Evolutionary conservation across 2,329 filamentous ascomycete genomes (phyloP).

Genomic region (Tolypocladium tropicale): DNA sequence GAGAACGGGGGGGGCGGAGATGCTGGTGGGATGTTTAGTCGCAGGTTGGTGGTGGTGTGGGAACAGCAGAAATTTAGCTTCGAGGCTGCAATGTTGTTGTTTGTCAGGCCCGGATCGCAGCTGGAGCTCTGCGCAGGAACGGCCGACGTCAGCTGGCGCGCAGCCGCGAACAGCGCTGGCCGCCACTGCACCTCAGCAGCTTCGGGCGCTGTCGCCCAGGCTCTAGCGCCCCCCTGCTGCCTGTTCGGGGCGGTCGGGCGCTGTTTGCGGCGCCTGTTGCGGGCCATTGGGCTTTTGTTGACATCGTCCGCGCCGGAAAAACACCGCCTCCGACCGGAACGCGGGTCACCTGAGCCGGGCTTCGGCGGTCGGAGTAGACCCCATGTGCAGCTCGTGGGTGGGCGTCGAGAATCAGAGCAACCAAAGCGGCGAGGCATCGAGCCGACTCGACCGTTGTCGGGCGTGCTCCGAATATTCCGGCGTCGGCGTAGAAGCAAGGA

Average conservation of each 20-base stretch:
- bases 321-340: background rate
- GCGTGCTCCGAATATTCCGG: background rate
- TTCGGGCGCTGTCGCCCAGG: background rate
- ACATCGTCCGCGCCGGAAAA: background rate
- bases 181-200: background rate
- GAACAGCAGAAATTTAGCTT: constrained; percentile 10
- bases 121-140: background rate
- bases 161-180: background rate
- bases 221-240: background rate
- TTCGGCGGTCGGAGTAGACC: background rate
- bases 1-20: constrained; percentile 1
- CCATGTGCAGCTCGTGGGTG: background rate
- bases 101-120: background rate
- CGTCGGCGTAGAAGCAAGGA: background rate
- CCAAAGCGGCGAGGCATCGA: background rate
- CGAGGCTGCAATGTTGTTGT: constrained; percentile 8
- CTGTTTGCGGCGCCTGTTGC: background rate
- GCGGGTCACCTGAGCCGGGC: background rate
- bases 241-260: background rate
- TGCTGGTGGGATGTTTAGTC: constrained; percentile 1
- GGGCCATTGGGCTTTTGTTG: background rate
- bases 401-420: background rate
- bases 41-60: constrained; percentile 5
- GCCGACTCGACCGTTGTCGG: background rate
- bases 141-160: background rate